phyloP scores from a whole-genome alignment of 2,329 filamentous ascomycete species.

The Akanthomyces dipterigenus region DNA sequence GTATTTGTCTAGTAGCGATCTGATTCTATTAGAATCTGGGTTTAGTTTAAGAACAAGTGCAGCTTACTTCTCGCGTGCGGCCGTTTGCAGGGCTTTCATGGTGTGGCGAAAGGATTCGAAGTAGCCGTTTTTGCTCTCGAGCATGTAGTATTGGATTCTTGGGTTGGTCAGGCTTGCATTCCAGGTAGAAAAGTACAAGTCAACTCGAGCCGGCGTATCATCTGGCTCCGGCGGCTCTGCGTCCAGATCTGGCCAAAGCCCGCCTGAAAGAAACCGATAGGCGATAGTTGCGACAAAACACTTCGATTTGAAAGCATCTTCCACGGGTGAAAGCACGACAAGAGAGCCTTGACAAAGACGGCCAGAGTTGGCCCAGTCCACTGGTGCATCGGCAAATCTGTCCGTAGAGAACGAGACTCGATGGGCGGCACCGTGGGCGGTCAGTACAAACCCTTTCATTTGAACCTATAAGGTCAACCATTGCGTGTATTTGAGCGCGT shows the following conservation, averaged over 20 bases:
- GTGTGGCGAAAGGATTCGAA: constrained; percentile 72
- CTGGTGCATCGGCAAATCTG: constrained; percentile 53
- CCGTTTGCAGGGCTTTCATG: constrained; percentile 59
- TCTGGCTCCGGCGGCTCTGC: constrained; percentile 8
- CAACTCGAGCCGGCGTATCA: constrained; percentile 56
- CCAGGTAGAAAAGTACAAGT: constrained; percentile 62
- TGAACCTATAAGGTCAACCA: constrained; percentile 45
- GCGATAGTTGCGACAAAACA: constrained; percentile 69
- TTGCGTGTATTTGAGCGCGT: not conserved
- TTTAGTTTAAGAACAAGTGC: constrained; percentile 19
- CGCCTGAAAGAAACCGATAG: constrained; percentile 54
- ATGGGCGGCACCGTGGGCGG: constrained; percentile 55
- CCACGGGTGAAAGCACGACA: constrained; percentile 43
- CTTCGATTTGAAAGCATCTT: constrained; percentile 55
- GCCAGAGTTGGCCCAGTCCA: constrained; percentile 55
- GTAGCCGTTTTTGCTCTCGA: constrained; percentile 67
- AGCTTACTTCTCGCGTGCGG: constrained; percentile 39
- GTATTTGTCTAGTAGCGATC: not conserved
- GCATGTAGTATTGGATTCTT: constrained; percentile 64
- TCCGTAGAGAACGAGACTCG: constrained; percentile 64
- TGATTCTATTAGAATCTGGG: not conserved
- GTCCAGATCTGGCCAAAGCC: constrained; percentile 47
- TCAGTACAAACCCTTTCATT: constrained; percentile 58
- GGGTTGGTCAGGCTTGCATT: constrained; percentile 62
- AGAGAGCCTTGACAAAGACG: constrained; percentile 47